Conservation (phyloP, 805 yeast species). For the Candida cerambycidarum region DNA sequence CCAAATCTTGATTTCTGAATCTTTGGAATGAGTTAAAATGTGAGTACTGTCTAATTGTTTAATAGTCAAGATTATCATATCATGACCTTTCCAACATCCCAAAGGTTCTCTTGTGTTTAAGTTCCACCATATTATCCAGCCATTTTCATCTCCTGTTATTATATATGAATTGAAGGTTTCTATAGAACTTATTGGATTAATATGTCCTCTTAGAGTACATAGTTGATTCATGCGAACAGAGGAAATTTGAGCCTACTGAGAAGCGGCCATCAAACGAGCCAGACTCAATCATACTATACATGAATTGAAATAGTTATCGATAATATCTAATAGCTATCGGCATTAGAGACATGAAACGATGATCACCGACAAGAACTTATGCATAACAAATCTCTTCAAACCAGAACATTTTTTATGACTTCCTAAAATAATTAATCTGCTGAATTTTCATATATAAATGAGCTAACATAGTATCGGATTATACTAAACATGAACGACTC, state of each 20-base stretch:
- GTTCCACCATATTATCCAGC: slow-evolving; percentile 68
- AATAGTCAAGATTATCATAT: slow-evolving; percentile 48
- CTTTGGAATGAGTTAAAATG: slow-evolving; percentile 66
- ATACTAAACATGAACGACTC: background rate
- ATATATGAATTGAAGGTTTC: slow-evolving; percentile 22
- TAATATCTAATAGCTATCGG: too few relatives aligned
- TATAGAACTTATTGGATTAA: slow-evolving; percentile 10
- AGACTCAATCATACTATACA: too few relatives aligned
- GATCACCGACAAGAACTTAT: too few relatives aligned
- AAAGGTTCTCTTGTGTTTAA: slow-evolving; percentile 54
- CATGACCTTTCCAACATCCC: slow-evolving; percentile 61
- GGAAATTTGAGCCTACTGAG: too few relatives aligned
- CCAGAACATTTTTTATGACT: too few relatives aligned
- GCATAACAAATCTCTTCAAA: too few relatives aligned
- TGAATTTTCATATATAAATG: too few relatives aligned
- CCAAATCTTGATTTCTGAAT: slow-evolving; percentile 55
- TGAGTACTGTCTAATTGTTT: slow-evolving; percentile 21
- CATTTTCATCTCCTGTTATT: slow-evolving; percentile 60
- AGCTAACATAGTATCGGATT: too few relatives aligned
- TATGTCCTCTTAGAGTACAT: slow-evolving; percentile 17
- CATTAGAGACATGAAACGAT: too few relatives aligned
- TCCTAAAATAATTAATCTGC: background rate
- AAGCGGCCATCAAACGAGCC: too few relatives aligned
- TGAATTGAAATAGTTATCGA: too few relatives aligned
- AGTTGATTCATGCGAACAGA: slow-evolving; percentile 14